Evolutionary conservation across 768 basidiomycete genomes (phyloP), one percentile per base, ranked within the genome.

Genomic region (Pulveroboletus sp.): DNA sequence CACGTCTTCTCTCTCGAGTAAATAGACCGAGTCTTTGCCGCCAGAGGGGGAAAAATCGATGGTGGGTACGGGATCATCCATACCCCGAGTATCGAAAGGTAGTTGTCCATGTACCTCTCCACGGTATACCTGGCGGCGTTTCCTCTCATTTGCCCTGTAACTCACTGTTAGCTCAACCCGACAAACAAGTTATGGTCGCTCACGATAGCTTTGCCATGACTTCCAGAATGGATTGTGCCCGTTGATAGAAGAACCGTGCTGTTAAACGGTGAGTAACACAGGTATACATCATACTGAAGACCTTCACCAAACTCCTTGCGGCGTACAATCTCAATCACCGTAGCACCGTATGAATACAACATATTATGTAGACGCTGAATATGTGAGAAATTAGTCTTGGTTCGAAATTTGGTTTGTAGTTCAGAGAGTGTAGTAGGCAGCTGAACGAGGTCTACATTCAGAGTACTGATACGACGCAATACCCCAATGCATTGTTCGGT

Each of bases 271-370:
- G 42, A 63, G 54, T 11, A 36, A 45, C 6, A 16, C n/a, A 20
- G 23, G 7, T 5, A 45, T 30, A 37, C 7, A 26, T 30, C 20
- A n/a, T 13, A 16, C 34, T 24, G 23, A 44, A 47, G 7, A 27
- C 47, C 67, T 83, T 66, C 53, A 86, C 91, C 76, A 66, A 95
- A 96, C 63, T 95, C 91, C 58, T 90, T 90, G 47, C 95, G 76
- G 50, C 95, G 76, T 2, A 94, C 89, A 26, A 97, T 83, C 68
- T 98, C 95, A 16, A 93, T 78, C 9, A 96, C 78, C 0, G 93
- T 92, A 2, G 90, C 89, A 0, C 89, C 88, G 66, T 98, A 98
- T 0, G 90, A 92, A 61, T 92, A 93, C 1, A 94, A 67, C 81
- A 97, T 89, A 47, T 79, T 84, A 63, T 95, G 93, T 36, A 97